Percentiles rank a stretch among this genome's conserved stretches.
These are phyloP conservation scores for Aspergillus pseudonomiae DNA, from an alignment of 2,329 filamentous ascomycete species.

Conservation along the genomic window DNA sequence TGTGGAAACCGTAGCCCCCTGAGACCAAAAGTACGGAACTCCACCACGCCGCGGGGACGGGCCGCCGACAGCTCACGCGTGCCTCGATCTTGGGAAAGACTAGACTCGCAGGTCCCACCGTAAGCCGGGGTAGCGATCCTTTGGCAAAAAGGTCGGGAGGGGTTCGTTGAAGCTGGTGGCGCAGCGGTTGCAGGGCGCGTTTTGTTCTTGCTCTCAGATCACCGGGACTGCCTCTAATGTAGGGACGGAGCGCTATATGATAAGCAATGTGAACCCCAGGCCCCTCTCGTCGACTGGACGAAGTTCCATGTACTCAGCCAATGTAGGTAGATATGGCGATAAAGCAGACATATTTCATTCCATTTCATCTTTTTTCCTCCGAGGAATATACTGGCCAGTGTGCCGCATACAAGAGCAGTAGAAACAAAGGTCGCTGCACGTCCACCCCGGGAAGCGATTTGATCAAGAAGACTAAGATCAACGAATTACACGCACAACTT, in stretches of 20 bases:
- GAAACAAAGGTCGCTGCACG: background rate
- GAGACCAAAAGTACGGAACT: background rate
- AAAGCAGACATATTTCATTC: background rate
- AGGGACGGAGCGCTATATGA: background rate
- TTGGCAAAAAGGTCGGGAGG: background rate
- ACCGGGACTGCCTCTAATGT: background rate
- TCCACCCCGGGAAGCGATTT: too few relatives aligned
- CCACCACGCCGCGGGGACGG: background rate
- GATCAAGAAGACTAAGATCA: background rate
- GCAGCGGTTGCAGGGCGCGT: background rate
- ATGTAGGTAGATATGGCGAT: background rate
- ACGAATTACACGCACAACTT: background rate
- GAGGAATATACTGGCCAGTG: background rate
- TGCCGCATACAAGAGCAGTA: background rate
- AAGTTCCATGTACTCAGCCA: background rate
- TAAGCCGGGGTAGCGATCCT: background rate
- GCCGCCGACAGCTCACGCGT: background rate
- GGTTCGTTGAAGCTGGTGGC: background rate
- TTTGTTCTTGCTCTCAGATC: background rate
- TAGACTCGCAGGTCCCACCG: background rate
- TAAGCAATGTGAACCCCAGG: conserved; percentile 4
- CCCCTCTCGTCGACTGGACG: background rate
- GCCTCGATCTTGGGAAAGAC: background rate
- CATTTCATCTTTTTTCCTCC: background rate
- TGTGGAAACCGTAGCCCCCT: background rate